These are phyloP conservation scores for Diaporthe velutina DNA, from an alignment of 2,329 filamentous ascomycete genomes.

Conservation along the genomic window DNA sequence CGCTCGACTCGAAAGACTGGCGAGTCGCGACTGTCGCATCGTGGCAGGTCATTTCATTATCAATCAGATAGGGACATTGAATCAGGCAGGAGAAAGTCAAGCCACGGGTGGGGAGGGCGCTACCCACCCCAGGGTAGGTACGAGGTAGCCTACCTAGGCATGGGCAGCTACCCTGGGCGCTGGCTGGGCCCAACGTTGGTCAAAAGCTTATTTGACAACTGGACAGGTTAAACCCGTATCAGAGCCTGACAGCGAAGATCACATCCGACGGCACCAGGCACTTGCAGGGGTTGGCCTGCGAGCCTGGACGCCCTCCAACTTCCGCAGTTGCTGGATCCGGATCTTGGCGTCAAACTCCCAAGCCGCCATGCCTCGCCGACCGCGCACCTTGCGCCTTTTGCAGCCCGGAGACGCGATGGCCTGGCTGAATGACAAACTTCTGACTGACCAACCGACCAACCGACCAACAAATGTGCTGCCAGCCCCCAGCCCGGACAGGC, in stretches of 20 bases:
- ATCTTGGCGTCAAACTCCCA: slow-evolving; percentile 14
- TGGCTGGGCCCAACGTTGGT: background rate
- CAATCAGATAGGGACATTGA: slow-evolving; percentile 1
- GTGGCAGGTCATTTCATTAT: background rate
- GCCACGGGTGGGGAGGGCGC: background rate
- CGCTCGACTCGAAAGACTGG: background rate
- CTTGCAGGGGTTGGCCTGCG: slow-evolving; percentile 7
- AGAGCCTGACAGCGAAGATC: slow-evolving; percentile 25
- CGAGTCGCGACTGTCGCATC: background rate
- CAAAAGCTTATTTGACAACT: slow-evolving; percentile 22
- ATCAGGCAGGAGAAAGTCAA: slow-evolving; percentile 19
- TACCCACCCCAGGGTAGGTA: no score
- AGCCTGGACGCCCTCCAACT: background rate
- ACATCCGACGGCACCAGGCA: slow-evolving; percentile 14
- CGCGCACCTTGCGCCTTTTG: background rate
- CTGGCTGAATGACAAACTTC: slow-evolving; percentile 26
- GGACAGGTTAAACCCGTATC: slow-evolving; percentile 2
- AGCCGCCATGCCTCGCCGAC: slow-evolving; percentile 10
- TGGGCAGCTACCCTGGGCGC: background rate
- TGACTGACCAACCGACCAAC: no score
- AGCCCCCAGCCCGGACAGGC: background rate
- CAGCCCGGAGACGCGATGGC: background rate
- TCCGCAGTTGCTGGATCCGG: slow-evolving; percentile 28
- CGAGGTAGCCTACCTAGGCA: no score
- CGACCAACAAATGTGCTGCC: background rate